A percentile compares a stretch with the other conserved stretches of the same genome.
Conservation (phyloP, 805 yeast genomes). For the Sugiyamaella qingdaonensis region DNA sequence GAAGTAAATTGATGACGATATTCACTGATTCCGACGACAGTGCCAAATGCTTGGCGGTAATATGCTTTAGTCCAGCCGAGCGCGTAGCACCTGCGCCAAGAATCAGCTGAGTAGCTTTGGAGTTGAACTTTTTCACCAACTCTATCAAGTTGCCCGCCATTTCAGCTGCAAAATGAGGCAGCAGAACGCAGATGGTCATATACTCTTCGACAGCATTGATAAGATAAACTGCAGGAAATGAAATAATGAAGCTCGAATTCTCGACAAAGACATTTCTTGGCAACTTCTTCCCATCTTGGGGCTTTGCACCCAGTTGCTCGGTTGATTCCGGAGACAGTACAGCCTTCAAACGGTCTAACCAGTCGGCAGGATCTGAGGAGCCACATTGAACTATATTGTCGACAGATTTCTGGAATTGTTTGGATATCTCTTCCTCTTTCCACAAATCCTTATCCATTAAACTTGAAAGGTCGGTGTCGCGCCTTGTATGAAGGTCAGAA, state of each 20-base stretch:
- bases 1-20: slow-evolving; percentile 39
- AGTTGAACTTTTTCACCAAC: slow-evolving; percentile 48
- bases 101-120: slow-evolving; percentile 55
- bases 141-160: slow-evolving; percentile 35
- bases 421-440: slow-evolving; percentile 64
- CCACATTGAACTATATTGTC: slow-evolving; percentile 49
- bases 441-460: slow-evolving; percentile 68
- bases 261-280: slow-evolving; percentile 40
- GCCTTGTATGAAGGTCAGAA: slow-evolving; percentile 49
- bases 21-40: slow-evolving; percentile 63
- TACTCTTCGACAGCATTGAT: slow-evolving; percentile 47
- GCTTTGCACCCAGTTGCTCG: slow-evolving; percentile 10
- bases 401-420: slow-evolving; percentile 45
- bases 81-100: slow-evolving; percentile 72
- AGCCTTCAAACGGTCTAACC: slow-evolving; percentile 39
- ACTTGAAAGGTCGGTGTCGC: slow-evolving; percentile 43
- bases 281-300: slow-evolving; percentile 11
- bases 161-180: slow-evolving; percentile 42
- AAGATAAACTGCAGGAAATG: slow-evolving; percentile 44
- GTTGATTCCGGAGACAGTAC: slow-evolving; percentile 9
- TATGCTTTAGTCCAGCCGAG: slow-evolving; percentile 69
- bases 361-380: slow-evolving; percentile 43
- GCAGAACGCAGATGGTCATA: slow-evolving; percentile 50
- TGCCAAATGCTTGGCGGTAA: slow-evolving; percentile 67
- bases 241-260: slow-evolving; percentile 54